Conservation (phyloP, 305 asterid species). For the Rubia peregrina region DNA sequence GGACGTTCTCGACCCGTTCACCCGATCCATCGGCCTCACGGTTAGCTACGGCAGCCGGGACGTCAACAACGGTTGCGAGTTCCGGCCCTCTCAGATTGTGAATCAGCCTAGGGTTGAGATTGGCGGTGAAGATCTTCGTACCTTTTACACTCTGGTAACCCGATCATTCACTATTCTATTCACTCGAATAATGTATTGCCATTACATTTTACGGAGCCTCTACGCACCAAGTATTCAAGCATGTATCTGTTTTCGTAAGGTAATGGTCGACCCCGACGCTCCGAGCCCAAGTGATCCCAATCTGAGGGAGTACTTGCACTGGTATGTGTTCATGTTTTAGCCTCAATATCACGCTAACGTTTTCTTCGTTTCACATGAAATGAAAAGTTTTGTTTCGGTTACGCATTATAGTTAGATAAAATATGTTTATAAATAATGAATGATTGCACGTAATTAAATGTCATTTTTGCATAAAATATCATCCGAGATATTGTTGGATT, state of each 20-base stretch:
- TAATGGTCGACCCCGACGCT: conserved; percentile 64
- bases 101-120: conserved; percentile 53
- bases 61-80: conserved; percentile 41
- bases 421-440: no score
- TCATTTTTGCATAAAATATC: no score
- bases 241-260: conserved; percentile 19
- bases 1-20: conserved; percentile 47
- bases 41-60: conserved; percentile 31
- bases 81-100: conserved; percentile 41
- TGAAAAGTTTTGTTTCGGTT: no score
- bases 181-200: background rate
- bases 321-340: conserved; percentile 19
- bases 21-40: conserved; percentile 29
- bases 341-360: no score
- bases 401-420: no score
- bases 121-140: conserved; percentile 56
- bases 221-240: background rate
- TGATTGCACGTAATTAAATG: no score
- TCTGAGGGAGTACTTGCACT: conserved; percentile 59
- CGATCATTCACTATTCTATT: background rate
- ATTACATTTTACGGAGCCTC: no score
- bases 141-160: conserved; percentile 47
- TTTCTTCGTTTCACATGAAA: no score
- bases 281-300: conserved; percentile 60
- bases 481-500: no score